A percentile compares a stretch with the other conserved stretches of the same genome.
Evolutionary conservation across 257 asterid species (phyloP).

Genomic region (Hygrophila difformis): DNA sequence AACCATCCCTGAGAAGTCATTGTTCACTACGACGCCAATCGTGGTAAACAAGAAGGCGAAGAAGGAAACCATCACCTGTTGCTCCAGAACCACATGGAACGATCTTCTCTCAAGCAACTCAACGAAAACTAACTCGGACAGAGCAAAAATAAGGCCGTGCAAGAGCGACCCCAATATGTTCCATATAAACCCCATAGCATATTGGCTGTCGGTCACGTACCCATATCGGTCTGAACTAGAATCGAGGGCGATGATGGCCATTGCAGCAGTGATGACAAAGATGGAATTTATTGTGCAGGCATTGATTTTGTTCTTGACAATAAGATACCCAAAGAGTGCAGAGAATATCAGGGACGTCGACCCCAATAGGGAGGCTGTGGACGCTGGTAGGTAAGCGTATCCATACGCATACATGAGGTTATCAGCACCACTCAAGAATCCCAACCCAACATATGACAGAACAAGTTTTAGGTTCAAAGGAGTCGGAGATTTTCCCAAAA

Average conservation of each 20-base stretch:
- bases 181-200: slow-evolving; percentile 62
- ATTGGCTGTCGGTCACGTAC: slow-evolving; percentile 35
- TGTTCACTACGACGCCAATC: slow-evolving; percentile 46
- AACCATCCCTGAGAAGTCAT: slow-evolving; percentile 50
- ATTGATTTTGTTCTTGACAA: slow-evolving; percentile 72
- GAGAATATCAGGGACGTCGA: slow-evolving; percentile 68
- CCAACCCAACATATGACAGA: slow-evolving; percentile 46
- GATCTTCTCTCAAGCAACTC: slow-evolving; percentile 62
- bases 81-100: slow-evolving; percentile 82
- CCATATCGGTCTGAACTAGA: slow-evolving; percentile 66
- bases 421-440: slow-evolving; percentile 74
- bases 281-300: slow-evolving; percentile 53
- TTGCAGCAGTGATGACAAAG: slow-evolving; percentile 66
- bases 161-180: slow-evolving; percentile 71
- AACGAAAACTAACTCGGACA: slow-evolving; percentile 61
- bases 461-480: slow-evolving; percentile 48
- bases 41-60: slow-evolving; percentile 68
- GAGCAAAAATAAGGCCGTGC: slow-evolving; percentile 88
- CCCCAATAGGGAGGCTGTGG: slow-evolving; percentile 84
- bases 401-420: slow-evolving; percentile 93
- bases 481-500: slow-evolving; percentile 48
- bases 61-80: slow-evolving; percentile 84
- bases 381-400: slow-evolving; percentile 83
- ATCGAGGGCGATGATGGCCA: slow-evolving; percentile 78
- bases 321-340: slow-evolving; percentile 61